These are phyloP conservation scores for Brasenia schreberi DNA, from an alignment of 164 flowering plant genomes.

Conservation along the genomic window DNA sequence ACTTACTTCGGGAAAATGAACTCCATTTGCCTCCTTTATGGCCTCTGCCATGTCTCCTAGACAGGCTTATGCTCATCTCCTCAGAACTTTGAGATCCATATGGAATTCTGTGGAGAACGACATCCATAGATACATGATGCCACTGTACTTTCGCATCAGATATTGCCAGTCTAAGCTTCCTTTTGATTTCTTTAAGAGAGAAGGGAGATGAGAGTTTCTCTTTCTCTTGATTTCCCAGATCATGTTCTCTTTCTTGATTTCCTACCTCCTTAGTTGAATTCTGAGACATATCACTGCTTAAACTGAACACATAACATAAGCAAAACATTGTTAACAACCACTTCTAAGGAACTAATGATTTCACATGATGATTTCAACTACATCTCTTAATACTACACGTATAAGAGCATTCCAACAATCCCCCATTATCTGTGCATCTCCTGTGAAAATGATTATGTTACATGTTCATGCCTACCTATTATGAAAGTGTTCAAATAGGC, in stretches of 20 bases:
- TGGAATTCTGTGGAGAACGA: conserved; percentile 12
- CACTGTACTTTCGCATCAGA: conserved; percentile 35
- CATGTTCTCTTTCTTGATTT: conserved; percentile 13
- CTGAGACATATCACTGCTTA: conserved; percentile 19
- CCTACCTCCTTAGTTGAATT: conserved; percentile 6
- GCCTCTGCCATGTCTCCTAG: conserved; percentile 16
- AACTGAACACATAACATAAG: too few species aligned
- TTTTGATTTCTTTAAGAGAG: conserved; percentile 58
- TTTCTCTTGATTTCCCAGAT: conserved; percentile 10
- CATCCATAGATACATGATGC: conserved; percentile 21
- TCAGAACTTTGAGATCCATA: conserved; percentile 9
- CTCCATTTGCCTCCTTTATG: conserved; percentile 23
- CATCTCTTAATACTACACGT: too few species aligned
- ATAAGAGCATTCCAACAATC: too few species aligned
- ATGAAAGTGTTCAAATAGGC: too few species aligned
- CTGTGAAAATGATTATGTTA: too few species aligned
- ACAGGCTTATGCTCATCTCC: conserved; percentile 15
- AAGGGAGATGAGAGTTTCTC: conserved; percentile 38
- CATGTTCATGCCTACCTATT: too few species aligned
- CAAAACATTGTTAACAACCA: too few species aligned
- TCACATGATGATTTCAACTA: too few species aligned
- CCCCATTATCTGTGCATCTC: too few species aligned
- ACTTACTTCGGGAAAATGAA: conserved; percentile 21
- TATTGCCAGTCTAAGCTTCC: conserved; percentile 49
- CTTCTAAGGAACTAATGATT: too few species aligned